phyloP scores from a whole-genome alignment of 2,329 filamentous ascomycete species.

The Pestalotiopsis fici region DNA sequence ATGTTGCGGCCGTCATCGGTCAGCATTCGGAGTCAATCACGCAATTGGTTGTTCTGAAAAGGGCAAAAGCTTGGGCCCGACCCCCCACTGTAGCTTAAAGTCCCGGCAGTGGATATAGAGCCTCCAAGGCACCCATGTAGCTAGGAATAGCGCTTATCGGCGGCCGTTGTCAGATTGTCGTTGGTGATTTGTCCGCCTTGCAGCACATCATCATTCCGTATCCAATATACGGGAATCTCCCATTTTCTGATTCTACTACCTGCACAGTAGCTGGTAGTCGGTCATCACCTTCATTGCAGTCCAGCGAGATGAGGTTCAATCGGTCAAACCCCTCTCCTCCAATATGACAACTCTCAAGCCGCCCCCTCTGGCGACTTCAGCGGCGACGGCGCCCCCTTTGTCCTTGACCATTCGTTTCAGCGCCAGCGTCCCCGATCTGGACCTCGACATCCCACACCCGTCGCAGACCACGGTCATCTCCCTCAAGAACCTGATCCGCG shows the following conservation, averaged over 20 bases:
- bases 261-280: not conserved
- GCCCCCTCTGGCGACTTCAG: slow-evolving; percentile 8
- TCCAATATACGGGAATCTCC: not conserved
- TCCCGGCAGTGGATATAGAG: not conserved
- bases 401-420: slow-evolving; percentile 91
- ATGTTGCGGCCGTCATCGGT: slow-evolving; percentile 3
- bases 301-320: not conserved
- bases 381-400: slow-evolving; percentile 44
- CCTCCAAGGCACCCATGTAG: not conserved
- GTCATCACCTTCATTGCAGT: not conserved
- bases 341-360: slow-evolving; percentile 18
- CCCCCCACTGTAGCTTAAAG: not conserved
- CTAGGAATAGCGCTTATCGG: not conserved
- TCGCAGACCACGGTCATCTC: slow-evolving; percentile 71
- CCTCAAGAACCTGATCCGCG: slow-evolving; percentile 81
- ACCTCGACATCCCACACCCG: slow-evolving; percentile 73
- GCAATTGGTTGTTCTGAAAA: not conserved
- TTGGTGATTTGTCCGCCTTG: not conserved
- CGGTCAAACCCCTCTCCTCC: not conserved
- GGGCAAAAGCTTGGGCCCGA: not conserved
- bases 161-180: not conserved
- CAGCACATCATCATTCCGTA: not conserved
- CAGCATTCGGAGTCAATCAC: not conserved
- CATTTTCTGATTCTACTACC: not conserved
- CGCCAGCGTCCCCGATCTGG: slow-evolving; percentile 78